Base-by-base conservation (phyloP, 345 rosid genomes). In the Salix caprea region DNA sequence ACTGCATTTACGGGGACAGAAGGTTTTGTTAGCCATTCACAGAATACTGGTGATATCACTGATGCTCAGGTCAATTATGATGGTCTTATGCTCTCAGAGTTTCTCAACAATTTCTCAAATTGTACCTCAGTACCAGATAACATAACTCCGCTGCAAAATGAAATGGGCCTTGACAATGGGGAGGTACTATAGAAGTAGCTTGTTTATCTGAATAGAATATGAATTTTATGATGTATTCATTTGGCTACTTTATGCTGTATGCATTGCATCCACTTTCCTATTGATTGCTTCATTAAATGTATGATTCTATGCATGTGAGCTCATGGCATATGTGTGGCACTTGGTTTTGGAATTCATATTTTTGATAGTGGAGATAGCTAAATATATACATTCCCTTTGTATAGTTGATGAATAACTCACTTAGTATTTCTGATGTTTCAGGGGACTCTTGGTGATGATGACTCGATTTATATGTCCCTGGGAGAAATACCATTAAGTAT, bases 401-500 rank as follows among this genome's bases (percentile, higher is more conserved):
- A 21, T 69, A 40, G 24, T 68, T 32, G 67, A 36, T 78, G 67
- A 50, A 30, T 80, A 68, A 76, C 61, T 78, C 39, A 32, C 32
- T 11, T 61, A 67, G 26, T 64, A 73, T 71, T n/a, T 26, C 54
- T 73, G 68, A 48, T 56, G 60, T 86, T 86, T 83, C 87, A 91
- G 96, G 96, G 85, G 74, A 73, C 87, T 79, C 87, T 91, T 65
- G 92, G 81, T 37, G 96, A 91, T 77, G 99, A 96, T 80, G 99
- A 96, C 81, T 86, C 97, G 0, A 96, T 96, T 74, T 96, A 93
- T 83, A 96, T 92, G 95, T 96, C 99, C 74, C 88, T 96, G 11
- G 99, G 91, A 44, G 99, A 96, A 89, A 93, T 96, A 88, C 97
- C 99, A 72, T 80, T 93, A 83, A 92, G 95, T 91, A 89, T 84